phyloP scores from a whole-genome alignment of 192 early-diverging fungal species.

The Coemansia sp. region DNA sequence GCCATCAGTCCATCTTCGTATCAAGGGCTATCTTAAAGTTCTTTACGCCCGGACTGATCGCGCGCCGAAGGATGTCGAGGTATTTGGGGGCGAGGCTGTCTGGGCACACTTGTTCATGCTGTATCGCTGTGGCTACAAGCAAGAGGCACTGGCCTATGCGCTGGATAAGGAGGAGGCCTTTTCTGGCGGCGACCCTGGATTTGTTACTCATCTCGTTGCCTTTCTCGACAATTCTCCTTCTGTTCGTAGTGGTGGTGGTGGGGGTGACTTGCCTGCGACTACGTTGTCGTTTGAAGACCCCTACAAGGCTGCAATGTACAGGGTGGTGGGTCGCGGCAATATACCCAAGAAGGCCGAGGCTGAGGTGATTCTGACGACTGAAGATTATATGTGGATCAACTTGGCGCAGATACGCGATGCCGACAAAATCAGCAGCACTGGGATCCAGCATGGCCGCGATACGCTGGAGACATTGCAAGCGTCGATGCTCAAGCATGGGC shows the following conservation, averaged over 20 bases:
- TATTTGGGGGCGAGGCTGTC: constrained; percentile 63
- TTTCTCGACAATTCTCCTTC: constrained; percentile 59
- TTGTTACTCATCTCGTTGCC: constrained; percentile 71
- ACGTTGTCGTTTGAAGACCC: constrained; percentile 68
- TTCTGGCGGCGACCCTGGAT: constrained; percentile 64
- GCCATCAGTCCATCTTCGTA: constrained; percentile 70
- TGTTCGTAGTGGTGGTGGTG: constrained; percentile 44
- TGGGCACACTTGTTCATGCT: constrained; percentile 91
- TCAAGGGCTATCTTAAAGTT: constrained; percentile 74
- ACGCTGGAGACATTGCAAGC: constrained; percentile 68
- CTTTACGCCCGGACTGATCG: constrained; percentile 65
- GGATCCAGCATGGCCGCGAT: constrained; percentile 11
- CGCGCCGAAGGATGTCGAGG: constrained; percentile 44
- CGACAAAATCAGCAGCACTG: constrained; percentile 56
- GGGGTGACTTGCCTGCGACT: constrained; percentile 49
- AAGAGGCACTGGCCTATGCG: constrained; percentile 73
- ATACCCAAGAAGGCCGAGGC: constrained; percentile 65
- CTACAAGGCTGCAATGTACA: constrained; percentile 91
- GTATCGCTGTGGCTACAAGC: constrained; percentile 71
- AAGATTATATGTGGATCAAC: constrained; percentile 95
- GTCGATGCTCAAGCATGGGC: constrained; percentile 68
- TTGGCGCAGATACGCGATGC: constrained; percentile 67
- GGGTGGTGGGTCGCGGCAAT: constrained; percentile 89
- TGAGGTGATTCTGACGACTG: constrained; percentile 75
- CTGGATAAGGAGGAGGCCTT: constrained; percentile 60